Base-by-base conservation (phyloP, 345 rosid genomes). In the Citrus reticulata region DNA sequence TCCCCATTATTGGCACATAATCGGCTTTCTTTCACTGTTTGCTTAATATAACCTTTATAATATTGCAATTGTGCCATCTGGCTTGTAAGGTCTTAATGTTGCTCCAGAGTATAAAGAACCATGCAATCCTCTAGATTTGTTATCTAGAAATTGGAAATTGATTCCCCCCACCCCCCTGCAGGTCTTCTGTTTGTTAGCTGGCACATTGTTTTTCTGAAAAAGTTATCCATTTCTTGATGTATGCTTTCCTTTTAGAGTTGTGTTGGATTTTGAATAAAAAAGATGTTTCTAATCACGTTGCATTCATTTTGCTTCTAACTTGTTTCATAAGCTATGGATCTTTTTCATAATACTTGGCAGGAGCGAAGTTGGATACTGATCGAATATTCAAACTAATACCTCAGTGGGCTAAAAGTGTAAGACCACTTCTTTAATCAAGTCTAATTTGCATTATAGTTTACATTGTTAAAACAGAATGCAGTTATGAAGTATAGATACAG, bases 351-450 rank as follows among this genome's bases (percentile, higher is more conserved):
- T 64, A 62, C 77, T 80, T 85, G 79, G 85, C 89, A 90, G 98
- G 85, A 73, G 74, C 86, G 75, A 88, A 87, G 75, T 83, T 88
- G 70, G 93, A 86, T 68, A 78, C 83, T 78, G 95, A 91, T 82
- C 84, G 71, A 81, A 90, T 92, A 80, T 85, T 92, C 76, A 87
- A 74, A 81, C 79, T 95, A 86, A 91, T 89, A 37, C 86, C 91
- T 75, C 92, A 92, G 83, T 95, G 98, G 98, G 90, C 88, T 76
- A 84, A 81, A 87, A 90, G 79, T 82, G 98, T 95, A 92, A 92
- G 98, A 86, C 78, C 9, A 17, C 65, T 63, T 29, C 14, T 14
- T 37, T 73, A 39, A n/a, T 64, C 42, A 27, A 42, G 27, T 68
- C 27, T 42, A 25, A 49, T 37, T 61, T 79, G 39, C 34, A 39